A percentile compares a stretch with the other conserved stretches of the same genome.
These are phyloP conservation scores for Pterocarpus santalinus DNA, from an alignment of 306 rosid species.

Conservation along the genomic window DNA sequence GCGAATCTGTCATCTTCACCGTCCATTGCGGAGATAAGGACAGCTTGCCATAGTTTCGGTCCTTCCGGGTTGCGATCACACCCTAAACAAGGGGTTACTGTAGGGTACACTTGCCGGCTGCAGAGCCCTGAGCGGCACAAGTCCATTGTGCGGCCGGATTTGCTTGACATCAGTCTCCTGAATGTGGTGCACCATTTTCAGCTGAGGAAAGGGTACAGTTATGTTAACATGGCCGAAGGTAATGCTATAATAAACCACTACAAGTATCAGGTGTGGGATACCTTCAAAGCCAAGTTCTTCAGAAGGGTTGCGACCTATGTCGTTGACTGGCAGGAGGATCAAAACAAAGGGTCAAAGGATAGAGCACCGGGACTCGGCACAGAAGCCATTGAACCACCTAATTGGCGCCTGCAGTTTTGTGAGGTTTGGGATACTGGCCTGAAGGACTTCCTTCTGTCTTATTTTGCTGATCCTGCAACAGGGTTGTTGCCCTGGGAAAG, in stretches of 20 bases:
- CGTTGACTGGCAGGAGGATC: constrained; percentile 92
- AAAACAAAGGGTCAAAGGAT: constrained; percentile 89
- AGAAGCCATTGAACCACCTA: constrained; percentile 80
- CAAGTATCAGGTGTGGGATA: constrained; percentile 97
- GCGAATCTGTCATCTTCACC: constrained; percentile 63
- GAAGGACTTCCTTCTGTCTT: constrained; percentile 72
- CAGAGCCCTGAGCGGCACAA: constrained; percentile 82
- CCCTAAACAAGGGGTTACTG: constrained; percentile 75
- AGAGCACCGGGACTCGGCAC: constrained; percentile 98
- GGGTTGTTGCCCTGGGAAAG: constrained; percentile 88
- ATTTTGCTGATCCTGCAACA: constrained; percentile 71
- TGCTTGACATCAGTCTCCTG: constrained; percentile 74
- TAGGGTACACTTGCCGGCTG: constrained; percentile 91
- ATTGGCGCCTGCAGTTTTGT: constrained; percentile 88
- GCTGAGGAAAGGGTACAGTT: constrained; percentile 64
- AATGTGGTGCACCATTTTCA: constrained; percentile 92
- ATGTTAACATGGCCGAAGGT: constrained; percentile 60
- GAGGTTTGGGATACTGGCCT: constrained; percentile 91
- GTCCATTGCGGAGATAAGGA: constrained; percentile 78
- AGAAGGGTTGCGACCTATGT: constrained; percentile 98
- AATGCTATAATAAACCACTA: constrained; percentile 81
- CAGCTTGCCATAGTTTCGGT: constrained; percentile 87
- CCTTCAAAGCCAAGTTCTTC: constrained; percentile 77
- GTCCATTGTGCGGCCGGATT: constrained; percentile 79
- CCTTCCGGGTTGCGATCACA: constrained; percentile 81